A percentile compares a stretch with the other conserved stretches of the same genome.
phyloP scores from a whole-genome alignment of 2,329 filamentous ascomycete species.

The Aureobasidium namibiae region DNA sequence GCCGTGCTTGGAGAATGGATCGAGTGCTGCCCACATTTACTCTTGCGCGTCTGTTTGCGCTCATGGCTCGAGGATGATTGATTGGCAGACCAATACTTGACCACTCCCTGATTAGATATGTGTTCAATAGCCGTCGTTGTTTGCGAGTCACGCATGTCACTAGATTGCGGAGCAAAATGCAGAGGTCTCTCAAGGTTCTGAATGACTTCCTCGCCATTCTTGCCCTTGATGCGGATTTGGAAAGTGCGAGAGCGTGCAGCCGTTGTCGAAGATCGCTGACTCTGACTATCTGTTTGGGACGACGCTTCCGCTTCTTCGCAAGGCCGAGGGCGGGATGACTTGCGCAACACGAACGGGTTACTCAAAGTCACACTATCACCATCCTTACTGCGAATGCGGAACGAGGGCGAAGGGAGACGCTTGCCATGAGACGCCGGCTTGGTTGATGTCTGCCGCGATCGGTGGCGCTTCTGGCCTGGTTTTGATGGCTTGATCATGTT shows the following conservation, averaged over 20 bases:
- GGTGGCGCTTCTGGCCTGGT: neutral
- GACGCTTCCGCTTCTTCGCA: neutral
- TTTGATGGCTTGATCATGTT: neutral
- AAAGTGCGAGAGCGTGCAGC: neutral
- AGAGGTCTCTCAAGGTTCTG: constrained; percentile 8
- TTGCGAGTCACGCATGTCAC: neutral
- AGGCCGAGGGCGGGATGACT: neutral
- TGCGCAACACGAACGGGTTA: constrained; percentile 11
- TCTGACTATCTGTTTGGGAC: neutral
- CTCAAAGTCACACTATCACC: constrained; percentile 17
- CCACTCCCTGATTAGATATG: neutral
- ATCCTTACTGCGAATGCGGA: constrained; percentile 15
- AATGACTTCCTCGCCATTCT: constrained; percentile 19
- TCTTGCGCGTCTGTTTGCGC: neutral
- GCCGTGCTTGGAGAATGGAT: neutral
- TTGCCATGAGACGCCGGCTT: neutral
- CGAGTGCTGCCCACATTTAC: neutral
- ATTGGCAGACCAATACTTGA: constrained; percentile 1
- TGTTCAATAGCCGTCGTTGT: constrained; percentile 6
- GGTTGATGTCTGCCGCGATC: neutral
- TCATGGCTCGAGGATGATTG: neutral
- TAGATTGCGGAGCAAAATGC: constrained; percentile 9
- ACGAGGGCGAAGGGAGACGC: constrained; percentile 1
- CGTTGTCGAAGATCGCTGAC: neutral
- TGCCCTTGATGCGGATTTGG: constrained; percentile 16